Evolutionary conservation across 2,329 filamentous ascomycete species (phyloP).

Genomic region (Periconia digitata): DNA sequence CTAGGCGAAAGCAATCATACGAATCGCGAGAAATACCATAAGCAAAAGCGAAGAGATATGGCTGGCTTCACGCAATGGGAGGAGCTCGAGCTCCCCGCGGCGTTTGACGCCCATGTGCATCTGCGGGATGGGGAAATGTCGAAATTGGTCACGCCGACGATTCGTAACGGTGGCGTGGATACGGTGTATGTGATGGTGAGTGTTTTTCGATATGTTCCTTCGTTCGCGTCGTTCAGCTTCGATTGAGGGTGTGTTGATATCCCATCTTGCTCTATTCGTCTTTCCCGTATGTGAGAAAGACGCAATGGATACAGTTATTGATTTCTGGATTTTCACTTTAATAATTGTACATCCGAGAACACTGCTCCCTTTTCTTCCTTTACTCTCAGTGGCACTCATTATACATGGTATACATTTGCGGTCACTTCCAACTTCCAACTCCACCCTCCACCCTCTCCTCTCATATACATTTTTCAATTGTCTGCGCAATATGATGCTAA

Average conservation of each 20-base stretch:
- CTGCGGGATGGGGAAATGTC: constrained; percentile 56
- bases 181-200: constrained; percentile 58
- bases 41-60: not conserved
- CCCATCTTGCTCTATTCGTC: not conserved
- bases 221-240: not conserved
- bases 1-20: no score
- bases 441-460: no score
- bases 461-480: no score
- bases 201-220: not conserved
- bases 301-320: not conserved
- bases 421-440: no score
- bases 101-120: constrained; percentile 56
- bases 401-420: no score
- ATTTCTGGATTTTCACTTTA: not conserved
- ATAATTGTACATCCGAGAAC: no score
- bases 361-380: no score
- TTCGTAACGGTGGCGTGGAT: constrained; percentile 55
- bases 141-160: constrained; percentile 53
- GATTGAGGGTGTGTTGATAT: not conserved
- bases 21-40: no score
- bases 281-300: not conserved
- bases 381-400: no score
- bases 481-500: no score
- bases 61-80: constrained; percentile 12
- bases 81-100: constrained; percentile 50